Evolutionary conservation across 2,329 filamentous ascomycete genomes (phyloP), one percentile per base, ranked within the genome.

Genomic region (Orbilia quercus): DNA sequence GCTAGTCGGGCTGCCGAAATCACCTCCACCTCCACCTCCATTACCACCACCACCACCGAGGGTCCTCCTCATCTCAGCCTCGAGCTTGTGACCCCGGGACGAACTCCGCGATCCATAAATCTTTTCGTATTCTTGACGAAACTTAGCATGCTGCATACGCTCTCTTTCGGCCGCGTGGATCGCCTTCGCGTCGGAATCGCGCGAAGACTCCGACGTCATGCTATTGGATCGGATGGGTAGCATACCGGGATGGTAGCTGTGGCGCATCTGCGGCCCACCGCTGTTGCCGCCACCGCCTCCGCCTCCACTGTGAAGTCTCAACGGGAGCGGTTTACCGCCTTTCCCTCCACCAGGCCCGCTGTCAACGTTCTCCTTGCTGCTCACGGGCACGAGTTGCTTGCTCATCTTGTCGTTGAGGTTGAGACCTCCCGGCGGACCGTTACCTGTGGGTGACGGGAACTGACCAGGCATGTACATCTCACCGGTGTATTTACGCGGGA

Each of bases 241-340:
- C 69, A 73, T 73, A 62, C 69, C 69, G 44, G 69, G 69, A 59
- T 73, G 69, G 55, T 73, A 73, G 54, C 69, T 73, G 58, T 73
- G 69, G 42, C 69, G 69, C 69, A 73, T 73, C 7, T 55, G 59
- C 40, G 60, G 60, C 16, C 59, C 59, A 64, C 63, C 63, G 64
- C 64, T 48, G 47, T 34, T 45, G 44, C 63, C 63, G 45, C 64
- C 55, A 38, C 48, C 42, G 45, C 64, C 55, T 31, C 63, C 48
- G 40, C 58, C 58, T 50, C 53, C 53, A 23, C 25, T 34, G 38
- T 47, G 47, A 22, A 73, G 62, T 44, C 69, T 62, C 25, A 67
- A 50, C 12, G 60, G 70, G 47, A 74, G 45, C 44, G 62, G 53
- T 34, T 60, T 62, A 16, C 20, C 20, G 23, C 20, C 20, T 55